Conservation (phyloP, 768 basidiomycete genomes). For the Lentinus brumalis region DNA sequence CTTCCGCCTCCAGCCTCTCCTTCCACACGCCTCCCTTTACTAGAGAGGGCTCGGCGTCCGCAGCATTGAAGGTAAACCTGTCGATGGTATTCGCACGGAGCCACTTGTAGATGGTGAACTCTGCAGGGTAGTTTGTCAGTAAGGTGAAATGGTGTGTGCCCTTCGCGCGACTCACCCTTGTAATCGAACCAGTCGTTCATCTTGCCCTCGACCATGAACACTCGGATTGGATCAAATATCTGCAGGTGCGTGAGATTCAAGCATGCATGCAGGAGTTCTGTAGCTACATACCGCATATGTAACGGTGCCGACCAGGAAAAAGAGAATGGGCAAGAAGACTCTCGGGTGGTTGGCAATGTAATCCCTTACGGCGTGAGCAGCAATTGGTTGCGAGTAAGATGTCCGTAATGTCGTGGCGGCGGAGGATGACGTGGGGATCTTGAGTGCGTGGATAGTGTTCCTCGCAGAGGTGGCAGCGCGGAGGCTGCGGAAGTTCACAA, state of each 20-base stretch:
- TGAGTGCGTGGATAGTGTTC: constrained; percentile 73
- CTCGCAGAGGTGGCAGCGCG: constrained; percentile 80
- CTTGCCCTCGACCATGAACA: constrained; percentile 80
- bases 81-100: constrained; percentile 62
- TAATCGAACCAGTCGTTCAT: constrained; percentile 85
- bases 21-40: constrained; percentile 66
- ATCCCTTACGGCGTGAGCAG: constrained; percentile 65
- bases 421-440: constrained; percentile 32
- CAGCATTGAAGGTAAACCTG: constrained; percentile 37
- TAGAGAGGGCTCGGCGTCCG: constrained; percentile 13
- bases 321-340: constrained; percentile 75
- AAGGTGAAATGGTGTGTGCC: not conserved
- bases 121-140: constrained; percentile 37
- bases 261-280: not conserved
- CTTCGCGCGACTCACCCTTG: constrained; percentile 46
- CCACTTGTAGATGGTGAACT: constrained; percentile 79
- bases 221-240: constrained; percentile 93
- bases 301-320: constrained; percentile 87
- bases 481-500: constrained; percentile 60
- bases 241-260: constrained; percentile 29
- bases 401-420: constrained; percentile 47
- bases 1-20: constrained; percentile 80
- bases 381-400: constrained; percentile 64
- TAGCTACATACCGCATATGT: constrained; percentile 75
- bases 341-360: constrained; percentile 89